phyloP scores from a whole-genome alignment of 495 filamentous ascomycete species.

The Aspergillus wentii region DNA sequence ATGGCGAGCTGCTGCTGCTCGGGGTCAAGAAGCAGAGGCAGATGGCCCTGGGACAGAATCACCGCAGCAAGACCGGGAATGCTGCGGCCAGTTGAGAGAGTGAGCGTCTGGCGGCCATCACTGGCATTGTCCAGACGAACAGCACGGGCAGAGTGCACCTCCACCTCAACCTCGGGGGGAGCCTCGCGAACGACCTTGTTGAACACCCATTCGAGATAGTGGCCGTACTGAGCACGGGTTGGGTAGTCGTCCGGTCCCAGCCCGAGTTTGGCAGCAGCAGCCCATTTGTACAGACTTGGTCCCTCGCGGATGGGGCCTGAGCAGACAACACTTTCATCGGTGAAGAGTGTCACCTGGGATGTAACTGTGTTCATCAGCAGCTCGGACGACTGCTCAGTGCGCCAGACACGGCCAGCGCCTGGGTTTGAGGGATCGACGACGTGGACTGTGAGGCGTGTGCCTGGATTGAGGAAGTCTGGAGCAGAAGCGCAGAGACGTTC shows the following conservation, averaged over 20 bases:
- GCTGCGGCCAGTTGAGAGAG: slow-evolving; percentile 9
- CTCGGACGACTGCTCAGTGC: slow-evolving; percentile 9
- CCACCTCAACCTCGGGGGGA: background rate
- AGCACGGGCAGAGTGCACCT: slow-evolving; percentile 1
- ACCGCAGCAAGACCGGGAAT: slow-evolving; percentile 12
- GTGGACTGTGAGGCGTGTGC: slow-evolving; percentile 1
- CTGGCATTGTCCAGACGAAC: background rate
- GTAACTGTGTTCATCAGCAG: slow-evolving; percentile 19
- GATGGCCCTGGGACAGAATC: slow-evolving; percentile 17
- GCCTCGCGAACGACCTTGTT: background rate
- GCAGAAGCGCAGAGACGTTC: slow-evolving; percentile 16
- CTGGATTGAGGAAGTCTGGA: slow-evolving; percentile 2
- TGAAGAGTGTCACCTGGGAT: slow-evolving; percentile 14
- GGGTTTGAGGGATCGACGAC: slow-evolving; percentile 3
- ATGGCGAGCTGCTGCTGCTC: background rate
- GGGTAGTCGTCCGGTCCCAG: slow-evolving; percentile 5
- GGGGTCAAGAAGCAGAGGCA: slow-evolving; percentile 4
- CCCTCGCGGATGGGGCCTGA: slow-evolving; percentile 3
- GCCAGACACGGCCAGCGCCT: slow-evolving; percentile 14
- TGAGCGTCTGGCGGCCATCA: slow-evolving; percentile 9
- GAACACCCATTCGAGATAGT: slow-evolving; percentile 4
- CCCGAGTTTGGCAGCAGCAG: background rate
- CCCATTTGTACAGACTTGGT: slow-evolving; percentile 2
- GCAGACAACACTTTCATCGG: slow-evolving; percentile 1
- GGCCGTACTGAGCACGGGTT: slow-evolving; percentile 2